Conservation (phyloP, 2,329 filamentous ascomycete genomes). For the Rutstroemia sydowiana region DNA sequence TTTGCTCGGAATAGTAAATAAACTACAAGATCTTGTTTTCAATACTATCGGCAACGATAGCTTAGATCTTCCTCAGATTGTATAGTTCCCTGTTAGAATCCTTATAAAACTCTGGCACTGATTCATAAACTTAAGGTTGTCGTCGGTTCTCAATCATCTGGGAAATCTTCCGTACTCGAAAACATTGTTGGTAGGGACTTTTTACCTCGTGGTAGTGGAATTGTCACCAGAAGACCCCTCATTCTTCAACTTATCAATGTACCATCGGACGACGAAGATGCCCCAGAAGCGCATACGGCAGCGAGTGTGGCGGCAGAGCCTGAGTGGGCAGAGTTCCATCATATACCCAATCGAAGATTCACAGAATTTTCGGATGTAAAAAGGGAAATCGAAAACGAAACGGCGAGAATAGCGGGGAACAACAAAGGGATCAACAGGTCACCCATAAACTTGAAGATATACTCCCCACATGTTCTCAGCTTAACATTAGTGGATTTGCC, state of each 20-base stretch:
- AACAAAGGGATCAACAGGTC: slow-evolving; percentile 98
- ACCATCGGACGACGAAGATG: slow-evolving; percentile 58
- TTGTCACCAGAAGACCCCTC: slow-evolving; percentile 87
- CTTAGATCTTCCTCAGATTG: slow-evolving; percentile 94
- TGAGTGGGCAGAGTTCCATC: slow-evolving; percentile 93
- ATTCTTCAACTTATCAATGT: slow-evolving; percentile 99
- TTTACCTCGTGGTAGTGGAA: slow-evolving; percentile 89
- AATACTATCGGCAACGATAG: slow-evolving; percentile 99
- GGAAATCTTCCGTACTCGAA: slow-evolving; percentile 96
- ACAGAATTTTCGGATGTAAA: slow-evolving; percentile 91
- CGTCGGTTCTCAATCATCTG: slow-evolving; percentile 94
- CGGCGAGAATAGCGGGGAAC: slow-evolving; percentile 83
- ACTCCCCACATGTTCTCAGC: slow-evolving; percentile 93
- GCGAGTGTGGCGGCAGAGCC: slow-evolving; percentile 59
- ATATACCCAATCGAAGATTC: slow-evolving; percentile 82
- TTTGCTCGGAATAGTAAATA: slow-evolving; percentile 91
- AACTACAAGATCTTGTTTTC: slow-evolving; percentile 96
- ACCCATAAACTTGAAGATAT: slow-evolving; percentile 97
- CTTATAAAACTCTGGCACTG: slow-evolving; percentile 12
- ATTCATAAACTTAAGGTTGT: slow-evolving; percentile 60
- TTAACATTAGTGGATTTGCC: slow-evolving; percentile 93
- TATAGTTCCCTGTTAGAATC: slow-evolving; percentile 40
- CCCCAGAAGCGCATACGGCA: slow-evolving; percentile 66
- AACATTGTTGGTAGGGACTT: slow-evolving; percentile 99
- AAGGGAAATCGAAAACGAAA: slow-evolving; percentile 95